phyloP scores from a whole-genome alignment of 768 basidiomycete species.

The Suillus subluteus region DNA sequence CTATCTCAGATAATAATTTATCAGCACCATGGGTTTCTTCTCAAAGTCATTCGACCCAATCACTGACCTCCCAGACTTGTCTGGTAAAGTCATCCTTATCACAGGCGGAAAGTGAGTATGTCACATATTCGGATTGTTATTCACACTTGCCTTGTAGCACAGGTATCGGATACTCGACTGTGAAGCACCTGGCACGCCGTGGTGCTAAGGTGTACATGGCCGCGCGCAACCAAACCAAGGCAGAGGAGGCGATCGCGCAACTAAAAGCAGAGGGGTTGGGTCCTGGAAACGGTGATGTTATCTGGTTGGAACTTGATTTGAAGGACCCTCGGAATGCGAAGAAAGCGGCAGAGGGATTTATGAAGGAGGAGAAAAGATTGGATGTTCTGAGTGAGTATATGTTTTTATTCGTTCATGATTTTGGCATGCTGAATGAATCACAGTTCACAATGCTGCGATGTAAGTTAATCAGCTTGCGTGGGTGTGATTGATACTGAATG shows the following conservation, averaged over 20 bases:
- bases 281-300: constrained; percentile 48
- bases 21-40: constrained; percentile 24
- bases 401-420: neutral
- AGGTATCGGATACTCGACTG: constrained; percentile 55
- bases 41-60: constrained; percentile 38
- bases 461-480: constrained; percentile 26
- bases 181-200: constrained; percentile 51
- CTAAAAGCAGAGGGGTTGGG: constrained; percentile 48
- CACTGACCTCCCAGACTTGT: constrained; percentile 47
- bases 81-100: constrained; percentile 56
- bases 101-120: constrained; percentile 57
- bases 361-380: constrained; percentile 51
- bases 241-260: constrained; percentile 49
- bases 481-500: constrained; percentile 3
- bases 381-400: constrained; percentile 54
- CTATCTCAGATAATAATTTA: neutral
- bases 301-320: constrained; percentile 57
- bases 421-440: constrained; percentile 9
- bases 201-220: constrained; percentile 67
- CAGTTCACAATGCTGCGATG: constrained; percentile 63
- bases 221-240: constrained; percentile 50
- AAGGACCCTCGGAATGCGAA: constrained; percentile 50
- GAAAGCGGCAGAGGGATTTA: constrained; percentile 50
- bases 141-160: constrained; percentile 30
- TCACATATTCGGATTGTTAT: neutral